These are phyloP conservation scores for Syzygium syzygioides DNA, from an alignment of 441 rosid genomes.

Conservation along the genomic window DNA sequence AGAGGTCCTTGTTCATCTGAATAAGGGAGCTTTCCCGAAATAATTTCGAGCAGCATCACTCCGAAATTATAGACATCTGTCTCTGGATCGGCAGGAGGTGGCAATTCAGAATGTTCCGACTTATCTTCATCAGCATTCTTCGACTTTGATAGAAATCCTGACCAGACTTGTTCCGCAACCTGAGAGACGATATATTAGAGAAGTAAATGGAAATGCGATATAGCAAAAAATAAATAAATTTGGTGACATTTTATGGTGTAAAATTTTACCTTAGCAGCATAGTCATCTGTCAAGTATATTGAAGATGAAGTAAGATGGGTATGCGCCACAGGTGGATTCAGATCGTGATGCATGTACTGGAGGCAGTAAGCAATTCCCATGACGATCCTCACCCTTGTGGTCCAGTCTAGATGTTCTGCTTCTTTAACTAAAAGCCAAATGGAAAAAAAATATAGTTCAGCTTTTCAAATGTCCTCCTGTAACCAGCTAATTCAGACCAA, in stretches of 20 bases:
- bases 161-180: conserved; percentile 54
- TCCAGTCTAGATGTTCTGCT: conserved; percentile 85
- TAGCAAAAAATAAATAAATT: neutral
- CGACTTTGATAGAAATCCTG: conserved; percentile 19
- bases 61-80: conserved; percentile 70
- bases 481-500: neutral
- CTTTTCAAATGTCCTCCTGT: neutral
- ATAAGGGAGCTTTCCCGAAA: conserved; percentile 72
- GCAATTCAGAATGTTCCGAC: conserved; percentile 40
- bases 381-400: conserved; percentile 55
- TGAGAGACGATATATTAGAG: neutral
- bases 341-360: conserved; percentile 70
- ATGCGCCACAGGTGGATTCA: conserved; percentile 62
- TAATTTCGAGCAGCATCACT: conserved; percentile 60
- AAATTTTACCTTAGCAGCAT: conserved; percentile 61
- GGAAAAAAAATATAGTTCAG: neutral
- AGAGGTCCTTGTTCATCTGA: conserved; percentile 63
- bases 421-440: conserved; percentile 42
- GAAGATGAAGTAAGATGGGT: conserved; percentile 28
- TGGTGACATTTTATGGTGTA: neutral
- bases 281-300: conserved; percentile 66
- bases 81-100: conserved; percentile 50
- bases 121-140: conserved; percentile 34
- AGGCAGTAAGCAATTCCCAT: conserved; percentile 86
- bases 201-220: neutral